These are phyloP conservation scores for Cyberlindnera americana DNA, from an alignment of 805 yeast species.

Conservation along the genomic window DNA sequence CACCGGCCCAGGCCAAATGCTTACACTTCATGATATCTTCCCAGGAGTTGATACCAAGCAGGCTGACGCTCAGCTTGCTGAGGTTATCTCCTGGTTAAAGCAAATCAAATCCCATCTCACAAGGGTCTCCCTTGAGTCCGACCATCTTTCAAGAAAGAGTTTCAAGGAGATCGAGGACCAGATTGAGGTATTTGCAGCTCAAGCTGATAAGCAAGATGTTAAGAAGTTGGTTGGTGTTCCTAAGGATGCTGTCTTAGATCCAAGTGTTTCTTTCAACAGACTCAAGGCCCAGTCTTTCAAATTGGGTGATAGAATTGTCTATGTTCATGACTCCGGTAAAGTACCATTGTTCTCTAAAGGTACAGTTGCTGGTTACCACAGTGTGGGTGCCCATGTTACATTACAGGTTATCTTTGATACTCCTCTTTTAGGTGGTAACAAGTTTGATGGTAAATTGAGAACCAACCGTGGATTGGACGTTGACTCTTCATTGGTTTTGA, in stretches of 20 bases:
- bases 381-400: constrained; percentile 48
- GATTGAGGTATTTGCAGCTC: constrained; percentile 43
- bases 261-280: constrained; percentile 65
- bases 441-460: constrained; percentile 69
- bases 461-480: constrained; percentile 82
- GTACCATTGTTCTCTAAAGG: constrained; percentile 88
- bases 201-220: constrained; percentile 43
- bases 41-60: constrained; percentile 33
- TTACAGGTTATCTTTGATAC: constrained; percentile 82
- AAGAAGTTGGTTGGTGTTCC: constrained; percentile 80
- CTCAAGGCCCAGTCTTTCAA: constrained; percentile 73
- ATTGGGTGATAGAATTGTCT: constrained; percentile 87
- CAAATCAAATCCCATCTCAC: constrained; percentile 51
- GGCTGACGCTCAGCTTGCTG: constrained; percentile 27
- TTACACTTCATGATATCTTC: constrained; percentile 30
- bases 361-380: constrained; percentile 77
- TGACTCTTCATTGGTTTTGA: constrained; percentile 77
- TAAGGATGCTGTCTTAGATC: constrained; percentile 73
- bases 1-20: constrained; percentile 27
- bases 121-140: constrained; percentile 72
- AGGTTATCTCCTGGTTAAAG: constrained; percentile 41
- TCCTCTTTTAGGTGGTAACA: constrained; percentile 78
- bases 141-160: constrained; percentile 65
- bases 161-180: constrained; percentile 64
- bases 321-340: constrained; percentile 81